Percentiles rank a stretch among this genome's conserved stretches.
phyloP scores from a whole-genome alignment of 768 basidiomycete species.

The Sarcodon sp. region DNA sequence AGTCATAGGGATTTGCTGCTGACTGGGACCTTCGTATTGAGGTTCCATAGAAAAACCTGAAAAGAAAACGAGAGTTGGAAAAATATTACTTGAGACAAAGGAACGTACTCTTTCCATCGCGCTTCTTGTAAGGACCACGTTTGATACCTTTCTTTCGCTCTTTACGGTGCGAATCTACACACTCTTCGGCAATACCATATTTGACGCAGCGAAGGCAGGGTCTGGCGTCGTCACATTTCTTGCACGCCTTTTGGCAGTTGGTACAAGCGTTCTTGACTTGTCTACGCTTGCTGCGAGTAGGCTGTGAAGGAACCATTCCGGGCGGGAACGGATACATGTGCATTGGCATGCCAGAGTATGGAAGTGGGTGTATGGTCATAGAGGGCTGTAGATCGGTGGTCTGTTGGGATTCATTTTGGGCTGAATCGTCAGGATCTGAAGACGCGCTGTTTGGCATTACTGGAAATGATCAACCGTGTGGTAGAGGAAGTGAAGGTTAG shows the following conservation, averaged over 20 bases:
- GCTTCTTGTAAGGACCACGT: constrained; percentile 89
- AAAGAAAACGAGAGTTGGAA: not conserved
- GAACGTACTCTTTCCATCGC: constrained; percentile 74
- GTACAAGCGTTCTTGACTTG: constrained; percentile 91
- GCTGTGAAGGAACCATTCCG: constrained; percentile 27
- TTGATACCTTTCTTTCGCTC: constrained; percentile 85
- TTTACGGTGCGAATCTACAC: constrained; percentile 84
- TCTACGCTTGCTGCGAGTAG: constrained; percentile 61
- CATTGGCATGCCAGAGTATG: constrained; percentile 42
- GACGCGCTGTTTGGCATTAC: constrained; percentile 20
- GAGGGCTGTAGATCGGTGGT: constrained; percentile 25
- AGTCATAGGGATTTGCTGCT: constrained; percentile 9
- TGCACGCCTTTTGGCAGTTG: constrained; percentile 84
- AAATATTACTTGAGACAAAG: constrained; percentile 10
- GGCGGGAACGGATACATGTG: constrained; percentile 62
- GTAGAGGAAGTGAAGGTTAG: constrained; percentile 20
- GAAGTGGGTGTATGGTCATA: constrained; percentile 37
- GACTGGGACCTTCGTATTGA: not conserved
- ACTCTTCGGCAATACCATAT: constrained; percentile 79
- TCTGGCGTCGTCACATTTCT: constrained; percentile 85
- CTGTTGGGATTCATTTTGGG: constrained; percentile 13
- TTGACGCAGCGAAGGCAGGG: constrained; percentile 90
- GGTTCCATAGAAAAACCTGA: not conserved
- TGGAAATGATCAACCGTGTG: constrained; percentile 26
- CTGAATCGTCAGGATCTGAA: constrained; percentile 14